Base-by-base conservation (phyloP, 106 monocot species). In the Acanthochlamys bracteata region DNA sequence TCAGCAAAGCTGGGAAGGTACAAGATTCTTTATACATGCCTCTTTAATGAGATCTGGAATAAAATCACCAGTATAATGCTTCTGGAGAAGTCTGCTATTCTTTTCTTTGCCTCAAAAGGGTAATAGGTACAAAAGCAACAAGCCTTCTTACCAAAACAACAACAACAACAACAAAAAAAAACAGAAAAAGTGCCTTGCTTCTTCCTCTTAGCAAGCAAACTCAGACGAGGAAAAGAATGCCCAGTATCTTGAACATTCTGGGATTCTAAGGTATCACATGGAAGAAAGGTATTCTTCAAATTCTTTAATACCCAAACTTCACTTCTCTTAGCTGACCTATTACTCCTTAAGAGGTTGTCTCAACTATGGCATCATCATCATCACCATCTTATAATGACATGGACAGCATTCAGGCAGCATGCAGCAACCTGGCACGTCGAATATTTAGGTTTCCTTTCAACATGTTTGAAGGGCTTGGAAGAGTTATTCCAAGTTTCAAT, bases 391-490 rank as follows among this genome's bases (percentile, higher is more conserved):
- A 14, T 49, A 17, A 49, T 49, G 17, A 49, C 49, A 49, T 49
- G 49, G 49, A 49, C 2, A 17, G 49, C 17, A 49, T 49, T 49
- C 49, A 15, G 4, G 59, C 55, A 25, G 61, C 55, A 53, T 67
- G 66, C 61, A 47, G 39, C 51, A 24, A 26, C 13, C 10, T 78
- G n/a, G 53, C 56, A 19, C 64, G 59, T 22, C 46, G 69, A 17
- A 25, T 74, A 23, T 51, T 61, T 1, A 65, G 74, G 40, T 65
- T 79, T 33, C 69, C 70, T 51, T 25, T 57, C n/a, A 55, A 8
- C 46, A 66, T 74, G 9, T 20, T 70, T 7, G 73, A 79, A 41
- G 65, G 58, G 10, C 26, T 79, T 17, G 68, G 73, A 42, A 68
- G 69, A 65, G 42, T 55, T 23, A 39, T 69, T 17, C 46, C 69